Evolutionary conservation across 2,329 filamentous ascomycete genomes (phyloP), one percentile per base, ranked within the genome.

Genomic region (Colletotrichum musae): DNA sequence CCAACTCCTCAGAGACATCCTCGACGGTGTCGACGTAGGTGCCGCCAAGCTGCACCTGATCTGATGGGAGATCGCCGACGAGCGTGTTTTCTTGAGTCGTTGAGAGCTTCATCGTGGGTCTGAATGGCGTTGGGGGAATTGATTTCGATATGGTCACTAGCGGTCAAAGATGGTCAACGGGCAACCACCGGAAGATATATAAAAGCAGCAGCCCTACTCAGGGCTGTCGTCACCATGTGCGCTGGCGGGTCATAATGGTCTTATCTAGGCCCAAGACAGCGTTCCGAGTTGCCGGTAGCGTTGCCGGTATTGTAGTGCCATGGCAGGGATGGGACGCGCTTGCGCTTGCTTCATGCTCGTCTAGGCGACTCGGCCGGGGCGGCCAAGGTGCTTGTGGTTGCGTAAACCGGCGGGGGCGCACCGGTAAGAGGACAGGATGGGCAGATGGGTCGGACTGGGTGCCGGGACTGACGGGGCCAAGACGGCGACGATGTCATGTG

Each of bases 1-100:
- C 73, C 54, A 80, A 72, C 57, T 76, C 73, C 1, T 77, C 76
- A 2, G 79, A 80, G 50, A 80, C 70, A 26, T 63, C 71, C 59
- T 68, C 73, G 39, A 80, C 75, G 66, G 64, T 76, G 68, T 81
- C 61, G 62, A 79, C 70, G 58, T 72, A 74, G 60, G 67, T 57
- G 39, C 64, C 69, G 32, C 62, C 51, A 2, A 67, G 62, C 12
- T 41, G 67, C 24, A 56, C 66, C 26, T 70, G 50, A 41, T 70
- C 67, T 28, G 67, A 41, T 24, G 43, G 67, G 13, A 70, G 45
- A 16, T 67, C 36, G 36, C 58, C 63, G 18, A 57, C 43, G 51
- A 45, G 62, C 62, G 57, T 67, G 50, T 15, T 52, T 36, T 67
- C 54, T 32, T 51, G 43, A 18, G 36, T 36, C 28, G 57, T 48